Evolutionary conservation across 352 stramenopile species (phyloP).

Genomic region (Elongisporangium prolatum): DNA sequence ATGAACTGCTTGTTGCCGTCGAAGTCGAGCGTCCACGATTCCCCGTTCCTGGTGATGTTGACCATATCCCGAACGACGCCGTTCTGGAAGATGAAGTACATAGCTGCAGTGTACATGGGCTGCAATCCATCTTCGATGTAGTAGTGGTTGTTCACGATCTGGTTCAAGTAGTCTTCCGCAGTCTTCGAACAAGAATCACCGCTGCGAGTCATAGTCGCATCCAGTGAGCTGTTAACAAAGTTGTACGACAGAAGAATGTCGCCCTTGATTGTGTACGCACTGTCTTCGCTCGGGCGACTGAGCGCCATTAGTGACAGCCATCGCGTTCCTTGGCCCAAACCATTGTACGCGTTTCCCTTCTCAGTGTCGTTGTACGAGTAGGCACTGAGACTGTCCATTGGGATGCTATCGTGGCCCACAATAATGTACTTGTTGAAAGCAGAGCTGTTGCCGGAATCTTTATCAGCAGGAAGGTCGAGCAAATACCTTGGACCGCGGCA

Average conservation of each 20-base stretch:
- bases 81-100: too few species aligned
- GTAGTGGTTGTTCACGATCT: too few species aligned
- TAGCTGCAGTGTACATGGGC: too few species aligned
- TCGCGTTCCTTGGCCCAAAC: slow-evolving; percentile 23
- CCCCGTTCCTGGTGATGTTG: too few species aligned
- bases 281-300: slow-evolving; percentile 12
- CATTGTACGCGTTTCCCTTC: too few species aligned
- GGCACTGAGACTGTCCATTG: slow-evolving; percentile 21
- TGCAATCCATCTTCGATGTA: too few species aligned
- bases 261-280: slow-evolving; percentile 11
- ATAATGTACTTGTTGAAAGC: slow-evolving; percentile 20
- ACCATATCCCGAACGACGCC: slow-evolving; percentile 20
- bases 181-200: too few species aligned
- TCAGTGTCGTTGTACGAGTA: slow-evolving; percentile 8
- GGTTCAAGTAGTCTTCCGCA: too few species aligned
- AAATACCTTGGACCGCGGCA: slow-evolving; percentile 14
- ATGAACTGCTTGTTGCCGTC: too few species aligned
- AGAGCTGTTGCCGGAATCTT: neutral
- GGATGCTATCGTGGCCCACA: slow-evolving; percentile 31
- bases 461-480: slow-evolving; percentile 25
- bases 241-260: slow-evolving; percentile 33
- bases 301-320: slow-evolving; percentile 36
- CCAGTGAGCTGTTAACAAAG: slow-evolving; percentile 6
- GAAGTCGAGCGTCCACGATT: too few species aligned
- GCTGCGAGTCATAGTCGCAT: slow-evolving; percentile 18